phyloP scores from a whole-genome alignment of 306 rosid species.

The Astragalus glycyphyllos region DNA sequence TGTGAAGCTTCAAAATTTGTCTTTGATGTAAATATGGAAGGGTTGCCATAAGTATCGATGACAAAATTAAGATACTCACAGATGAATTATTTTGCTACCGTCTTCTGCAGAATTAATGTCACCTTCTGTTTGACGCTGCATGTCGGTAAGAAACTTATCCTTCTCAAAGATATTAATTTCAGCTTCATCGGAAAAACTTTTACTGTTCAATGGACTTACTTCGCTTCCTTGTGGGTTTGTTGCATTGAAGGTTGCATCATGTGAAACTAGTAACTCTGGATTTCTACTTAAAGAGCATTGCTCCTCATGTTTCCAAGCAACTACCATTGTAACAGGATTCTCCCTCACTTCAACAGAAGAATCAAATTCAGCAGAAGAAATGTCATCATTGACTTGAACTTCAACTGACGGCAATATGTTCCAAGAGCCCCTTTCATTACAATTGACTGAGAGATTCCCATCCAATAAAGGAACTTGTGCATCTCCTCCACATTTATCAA shows the following conservation, averaged over 20 bases:
- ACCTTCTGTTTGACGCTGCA: conserved; percentile 35
- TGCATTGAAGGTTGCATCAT: conserved; percentile 36
- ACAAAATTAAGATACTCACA: conserved; percentile 65
- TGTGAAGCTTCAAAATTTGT: conserved; percentile 26
- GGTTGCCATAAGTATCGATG: too few species aligned
- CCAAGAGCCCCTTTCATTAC: conserved; percentile 42
- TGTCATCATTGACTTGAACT: conserved; percentile 32
- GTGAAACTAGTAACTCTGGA: conserved; percentile 37
- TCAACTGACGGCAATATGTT: conserved; percentile 44
- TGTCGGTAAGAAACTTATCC: conserved; percentile 39
- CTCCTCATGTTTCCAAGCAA: conserved; percentile 38
- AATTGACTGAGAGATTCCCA: conserved; percentile 35
- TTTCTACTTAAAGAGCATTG: conserved; percentile 43
- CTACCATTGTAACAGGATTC: conserved; percentile 34
- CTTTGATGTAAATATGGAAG: too few species aligned
- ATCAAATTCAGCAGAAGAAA: conserved; percentile 40
- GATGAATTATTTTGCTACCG: conserved; percentile 41
- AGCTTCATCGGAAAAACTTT: conserved; percentile 41
- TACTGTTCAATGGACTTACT: conserved; percentile 39
- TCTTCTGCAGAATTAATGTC: conserved; percentile 35
- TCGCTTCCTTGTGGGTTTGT: conserved; percentile 39
- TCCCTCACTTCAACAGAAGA: conserved; percentile 42
- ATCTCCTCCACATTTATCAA: conserved; percentile 47
- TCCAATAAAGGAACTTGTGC: conserved; percentile 37
- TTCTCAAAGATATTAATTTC: conserved; percentile 39